Evolutionary conservation across 2,329 filamentous ascomycete genomes (phyloP), one percentile per base, ranked within the genome.

Genomic region (Alternaria tenuissima): DNA sequence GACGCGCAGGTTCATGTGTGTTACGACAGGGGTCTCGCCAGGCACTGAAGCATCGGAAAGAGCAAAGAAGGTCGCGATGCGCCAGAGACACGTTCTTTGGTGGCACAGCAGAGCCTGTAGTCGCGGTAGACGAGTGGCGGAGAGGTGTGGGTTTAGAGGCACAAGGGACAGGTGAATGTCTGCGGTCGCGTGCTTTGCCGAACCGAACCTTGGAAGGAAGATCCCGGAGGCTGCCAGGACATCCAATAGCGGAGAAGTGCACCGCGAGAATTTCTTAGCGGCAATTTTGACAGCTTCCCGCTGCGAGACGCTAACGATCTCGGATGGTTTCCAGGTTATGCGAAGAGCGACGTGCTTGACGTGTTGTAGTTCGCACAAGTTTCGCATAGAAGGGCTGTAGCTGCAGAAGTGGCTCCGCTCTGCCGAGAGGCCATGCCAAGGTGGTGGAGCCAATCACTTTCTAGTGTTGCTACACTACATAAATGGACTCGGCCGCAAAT

Each of bases 31-130:
- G 59, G 58, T 57, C 55, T 59, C 57, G 65, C 56, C 60, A 65
- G 63, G 68, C 61, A 62, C 61, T 56, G 63, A 52, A 59, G 60
- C 62, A 64, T 67, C 59, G 63, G 57, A 66, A 64, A 63, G 67
- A 64, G 64, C 64, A 69, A 63, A 55, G 57, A 52, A 30, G 38
- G 55, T 59, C 44, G 52, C 63, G 64, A 48, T 63, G 68, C 53
- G 51, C 63, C 64, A 59, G 48, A 60, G 67, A 65, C 73, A 74
- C 70, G 72, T 73, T 72, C 52, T 59, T 56, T 58, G 64, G 74
- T 77, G 49, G 55, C 63, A 76, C 75, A 62, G 34, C 49, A 43
- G 36, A 55, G 55, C 38, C 52, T 57, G 65, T 60, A 52, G 61
- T 56, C 46, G 65, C 53, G 58, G 49, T 56, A 53, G 61, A 58